phyloP scores from a whole-genome alignment of 805 yeast species.

The Schizosaccharomyces japonicus region DNA sequence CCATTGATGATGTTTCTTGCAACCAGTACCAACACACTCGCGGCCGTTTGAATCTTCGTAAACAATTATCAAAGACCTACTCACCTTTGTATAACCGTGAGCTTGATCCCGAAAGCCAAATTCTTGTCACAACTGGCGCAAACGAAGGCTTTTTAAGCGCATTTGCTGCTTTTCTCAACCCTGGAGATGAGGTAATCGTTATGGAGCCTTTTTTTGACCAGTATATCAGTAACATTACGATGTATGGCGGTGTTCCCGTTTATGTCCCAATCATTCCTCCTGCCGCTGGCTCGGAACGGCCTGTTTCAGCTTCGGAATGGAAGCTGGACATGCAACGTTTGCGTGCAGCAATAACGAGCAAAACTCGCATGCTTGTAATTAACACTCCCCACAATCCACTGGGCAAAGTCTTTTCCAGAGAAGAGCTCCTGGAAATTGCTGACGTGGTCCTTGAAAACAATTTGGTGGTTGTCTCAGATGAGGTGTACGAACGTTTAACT shows the following conservation, averaged over 20 bases:
- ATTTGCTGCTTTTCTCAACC: constrained; percentile 59
- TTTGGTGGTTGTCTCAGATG: constrained; percentile 66
- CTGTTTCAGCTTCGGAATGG: constrained; percentile 72
- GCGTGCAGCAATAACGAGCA: constrained; percentile 41
- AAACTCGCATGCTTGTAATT: constrained; percentile 65
- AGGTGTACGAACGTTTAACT: constrained; percentile 79
- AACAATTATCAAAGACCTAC: constrained; percentile 49
- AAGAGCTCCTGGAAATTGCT: constrained; percentile 56
- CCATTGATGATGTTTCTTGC: constrained; percentile 45
- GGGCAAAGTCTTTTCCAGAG: constrained; percentile 61
- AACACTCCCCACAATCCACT: constrained; percentile 94
- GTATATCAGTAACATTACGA: constrained; percentile 77
- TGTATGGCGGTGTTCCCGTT: constrained; percentile 78
- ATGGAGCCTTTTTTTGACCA: constrained; percentile 95
- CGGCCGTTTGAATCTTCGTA: constrained; percentile 57
- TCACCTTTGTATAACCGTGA: constrained; percentile 37
- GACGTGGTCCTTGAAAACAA: constrained; percentile 66
- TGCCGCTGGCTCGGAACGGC: constrained; percentile 32
- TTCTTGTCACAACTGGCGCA: constrained; percentile 84
- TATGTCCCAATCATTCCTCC: constrained; percentile 79
- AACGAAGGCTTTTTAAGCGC: constrained; percentile 72
- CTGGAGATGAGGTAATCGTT: constrained; percentile 87
- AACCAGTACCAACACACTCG: constrained; percentile 86
- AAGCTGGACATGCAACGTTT: constrained; percentile 55
- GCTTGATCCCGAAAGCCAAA: constrained; percentile 31